phyloP scores from a whole-genome alignment of 305 asterid genomes.

The Fraxinus floribunda region DNA sequence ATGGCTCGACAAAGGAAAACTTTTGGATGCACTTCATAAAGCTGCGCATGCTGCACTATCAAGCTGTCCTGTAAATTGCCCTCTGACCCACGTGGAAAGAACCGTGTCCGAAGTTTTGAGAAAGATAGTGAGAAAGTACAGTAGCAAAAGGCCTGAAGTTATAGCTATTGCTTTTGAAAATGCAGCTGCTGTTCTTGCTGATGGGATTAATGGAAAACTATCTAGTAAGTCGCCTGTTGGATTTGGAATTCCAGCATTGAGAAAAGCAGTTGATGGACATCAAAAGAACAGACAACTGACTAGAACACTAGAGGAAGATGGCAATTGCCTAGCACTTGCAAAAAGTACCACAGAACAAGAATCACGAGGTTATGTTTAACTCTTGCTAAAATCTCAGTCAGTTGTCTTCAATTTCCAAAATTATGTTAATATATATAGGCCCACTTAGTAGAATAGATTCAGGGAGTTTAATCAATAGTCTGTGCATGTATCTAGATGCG shows the following conservation, averaged over 20 bases:
- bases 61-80: conserved; percentile 85
- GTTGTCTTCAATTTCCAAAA: not conserved
- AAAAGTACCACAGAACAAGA: conserved; percentile 37
- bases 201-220: conserved; percentile 72
- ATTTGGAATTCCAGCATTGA: conserved; percentile 53
- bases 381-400: conserved; percentile 4
- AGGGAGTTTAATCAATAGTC: not conserved
- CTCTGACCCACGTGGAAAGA: conserved; percentile 90
- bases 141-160: conserved; percentile 95
- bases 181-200: conserved; percentile 79
- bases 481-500: not conserved
- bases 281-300: conserved; percentile 39
- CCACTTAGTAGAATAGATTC: not conserved
- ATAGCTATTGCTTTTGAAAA: conserved; percentile 85
- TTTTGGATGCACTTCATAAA: conserved; percentile 91
- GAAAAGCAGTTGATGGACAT: conserved; percentile 59
- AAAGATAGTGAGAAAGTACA: conserved; percentile 91
- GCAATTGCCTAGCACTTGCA: conserved; percentile 31
- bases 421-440: not conserved
- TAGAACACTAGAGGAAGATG: conserved; percentile 51
- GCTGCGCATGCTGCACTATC: conserved; percentile 95
- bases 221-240: conserved; percentile 52
- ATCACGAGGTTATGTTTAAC: conserved; percentile 49
- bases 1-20: conserved; percentile 99
- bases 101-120: conserved; percentile 89